phyloP scores from a whole-genome alignment of 2,329 filamentous ascomycete species.

The Verticillium longisporum region DNA sequence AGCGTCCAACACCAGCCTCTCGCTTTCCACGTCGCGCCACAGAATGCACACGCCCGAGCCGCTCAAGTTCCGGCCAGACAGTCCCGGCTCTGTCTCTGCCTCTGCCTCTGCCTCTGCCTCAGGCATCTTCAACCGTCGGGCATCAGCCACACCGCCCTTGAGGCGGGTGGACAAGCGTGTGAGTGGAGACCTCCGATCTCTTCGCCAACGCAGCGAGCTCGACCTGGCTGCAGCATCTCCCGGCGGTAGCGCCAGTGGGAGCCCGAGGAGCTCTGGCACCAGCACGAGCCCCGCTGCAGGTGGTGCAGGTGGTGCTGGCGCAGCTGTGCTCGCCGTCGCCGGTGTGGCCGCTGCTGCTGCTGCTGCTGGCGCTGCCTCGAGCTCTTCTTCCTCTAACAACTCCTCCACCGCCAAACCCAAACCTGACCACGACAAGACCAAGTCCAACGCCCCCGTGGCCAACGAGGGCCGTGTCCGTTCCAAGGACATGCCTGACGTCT shows the following conservation, averaged over 20 bases:
- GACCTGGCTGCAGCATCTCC: slow-evolving; percentile 10
- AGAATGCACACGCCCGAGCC: slow-evolving; percentile 42
- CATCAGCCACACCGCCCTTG: slow-evolving; percentile 58
- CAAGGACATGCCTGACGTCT: slow-evolving; percentile 87
- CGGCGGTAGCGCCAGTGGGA: not conserved
- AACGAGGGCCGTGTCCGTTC: slow-evolving; percentile 82
- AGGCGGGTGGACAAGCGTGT: slow-evolving; percentile 60
- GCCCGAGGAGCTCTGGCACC: not conserved
- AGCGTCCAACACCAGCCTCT: slow-evolving; percentile 47
- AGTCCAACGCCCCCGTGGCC: slow-evolving; percentile 57
- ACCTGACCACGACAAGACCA: not conserved
- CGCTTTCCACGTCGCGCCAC: slow-evolving; percentile 38
- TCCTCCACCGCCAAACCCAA: slow-evolving; percentile 6
- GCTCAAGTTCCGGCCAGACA: slow-evolving; percentile 53
- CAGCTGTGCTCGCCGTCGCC: slow-evolving; percentile 1
- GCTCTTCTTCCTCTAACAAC: slow-evolving; percentile 5
- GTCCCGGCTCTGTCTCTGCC: slow-evolving; percentile 24
- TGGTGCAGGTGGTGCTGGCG: slow-evolving; percentile 4
- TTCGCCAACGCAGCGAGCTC: slow-evolving; percentile 45
- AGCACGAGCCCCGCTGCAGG: slow-evolving; percentile 4
- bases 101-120: slow-evolving; percentile 18
- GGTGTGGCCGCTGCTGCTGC: slow-evolving; percentile 12
- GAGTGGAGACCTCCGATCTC: slow-evolving; percentile 71
- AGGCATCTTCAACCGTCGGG: slow-evolving; percentile 42
- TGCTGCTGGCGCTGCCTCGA: slow-evolving; percentile 7